Evolutionary conservation across 2,329 filamentous ascomycete genomes (phyloP).

Genomic region (Phialophora verrucosa): DNA sequence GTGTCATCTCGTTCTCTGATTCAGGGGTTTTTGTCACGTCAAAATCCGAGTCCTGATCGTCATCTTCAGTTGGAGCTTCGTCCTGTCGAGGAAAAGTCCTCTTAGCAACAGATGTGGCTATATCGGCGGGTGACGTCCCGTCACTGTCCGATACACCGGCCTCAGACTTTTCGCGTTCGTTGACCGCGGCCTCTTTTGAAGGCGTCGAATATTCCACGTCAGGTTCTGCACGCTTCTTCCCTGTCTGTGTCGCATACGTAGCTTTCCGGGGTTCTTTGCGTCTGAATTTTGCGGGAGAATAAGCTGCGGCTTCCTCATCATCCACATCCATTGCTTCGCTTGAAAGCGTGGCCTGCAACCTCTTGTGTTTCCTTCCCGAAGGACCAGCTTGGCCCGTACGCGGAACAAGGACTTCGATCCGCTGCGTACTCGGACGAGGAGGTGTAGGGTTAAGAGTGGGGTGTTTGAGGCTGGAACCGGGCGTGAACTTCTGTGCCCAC

Average conservation of each 20-base stretch:
- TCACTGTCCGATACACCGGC: conserved; percentile 1
- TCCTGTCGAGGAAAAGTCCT: conserved; percentile 20
- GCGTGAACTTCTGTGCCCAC: conserved; percentile 30
- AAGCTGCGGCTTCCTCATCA: not conserved
- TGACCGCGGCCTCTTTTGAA: conserved; percentile 1
- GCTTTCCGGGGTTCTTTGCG: conserved; percentile 17
- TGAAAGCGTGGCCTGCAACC: not conserved
- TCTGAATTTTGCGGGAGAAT: not conserved
- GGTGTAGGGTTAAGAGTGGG: conserved; percentile 23
- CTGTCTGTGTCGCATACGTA: conserved; percentile 30
- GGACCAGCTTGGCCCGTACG: conserved; percentile 22
- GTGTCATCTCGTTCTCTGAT: not conserved
- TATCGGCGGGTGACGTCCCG: conserved; percentile 19
- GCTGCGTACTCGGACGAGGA: conserved; percentile 8
- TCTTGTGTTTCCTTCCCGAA: conserved; percentile 19
- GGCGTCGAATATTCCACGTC: conserved; percentile 30
- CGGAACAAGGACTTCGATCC: conserved; percentile 30
- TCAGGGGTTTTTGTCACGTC: conserved; percentile 4
- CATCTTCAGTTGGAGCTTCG: not conserved
- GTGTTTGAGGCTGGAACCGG: conserved; percentile 28
- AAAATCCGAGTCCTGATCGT: conserved; percentile 25
- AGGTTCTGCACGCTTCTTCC: conserved; percentile 33
- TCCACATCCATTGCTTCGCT: not conserved
- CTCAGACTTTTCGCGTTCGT: not conserved
- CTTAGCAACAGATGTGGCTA: conserved; percentile 34